Base-by-base conservation (phyloP, 2,329 filamentous ascomycete genomes). In the Ophiostoma tasmaniense region DNA sequence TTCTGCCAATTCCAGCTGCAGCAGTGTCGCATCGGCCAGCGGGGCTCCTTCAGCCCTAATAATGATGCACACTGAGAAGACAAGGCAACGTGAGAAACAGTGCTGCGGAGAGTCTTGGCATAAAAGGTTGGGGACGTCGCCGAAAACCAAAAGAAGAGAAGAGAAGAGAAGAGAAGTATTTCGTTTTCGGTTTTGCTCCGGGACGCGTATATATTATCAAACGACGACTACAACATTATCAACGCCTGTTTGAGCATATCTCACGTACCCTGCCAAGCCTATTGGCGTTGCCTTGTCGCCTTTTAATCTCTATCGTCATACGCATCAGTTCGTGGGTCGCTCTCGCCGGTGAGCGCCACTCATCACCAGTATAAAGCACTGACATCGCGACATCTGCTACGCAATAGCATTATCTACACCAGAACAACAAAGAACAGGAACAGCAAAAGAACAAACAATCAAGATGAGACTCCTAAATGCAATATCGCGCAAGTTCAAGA, bases 401-500 rank as follows among this genome's bases (percentile, higher is more conserved):
- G 5, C 2, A 13, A 42, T 42, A 14, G 39, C 13, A 17, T 42
- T 42, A n/a, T 42, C 39, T 42, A 42, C 14, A 42, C 8, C 8
- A 42, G 14, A 45, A 20, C 39, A 45, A 45, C 39, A 45, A 45
- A 17, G 1, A 45, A 22, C 50, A 52, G n/a, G 17, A 1, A 50
- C 45, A 50, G 42, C 45, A 62, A 33, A 33, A 8, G n/a, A n/a
- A n/a, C n/a, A n/a, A 33, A 33, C 8, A 33, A 33, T 6, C 37
- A 68, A 33, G 0, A 74, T 74, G 72, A 65, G 73, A 17, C 72
- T 74, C 20, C 45, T 74, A 2, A 65, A 74, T 55, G 67, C 71
- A 1, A 22, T 22, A 3, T 70, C 71, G n/a, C 67, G 72, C 28
- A 67, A 70, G 42, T 70, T 73, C 33, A 39, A 64, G 25, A 50